These are phyloP conservation scores for Sphagnum fallax DNA, from an alignment of 228 moss, liverwort and hornwort genomes.

Conservation along the genomic window DNA sequence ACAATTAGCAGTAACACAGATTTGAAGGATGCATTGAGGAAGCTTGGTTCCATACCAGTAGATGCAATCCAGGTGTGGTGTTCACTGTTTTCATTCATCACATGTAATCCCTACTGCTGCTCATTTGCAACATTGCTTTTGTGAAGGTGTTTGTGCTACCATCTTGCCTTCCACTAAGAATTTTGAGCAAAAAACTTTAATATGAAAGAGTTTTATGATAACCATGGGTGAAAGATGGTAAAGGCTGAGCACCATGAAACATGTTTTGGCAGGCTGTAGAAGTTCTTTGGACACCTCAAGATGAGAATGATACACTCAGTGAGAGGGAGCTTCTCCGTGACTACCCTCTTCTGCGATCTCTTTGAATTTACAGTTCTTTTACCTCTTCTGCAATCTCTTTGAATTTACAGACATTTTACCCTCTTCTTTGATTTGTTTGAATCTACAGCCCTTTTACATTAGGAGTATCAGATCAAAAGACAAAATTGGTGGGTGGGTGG, in stretches of 20 bases:
- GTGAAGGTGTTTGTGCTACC: neutral
- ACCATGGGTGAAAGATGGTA: neutral
- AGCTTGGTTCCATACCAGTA: constrained; percentile 67
- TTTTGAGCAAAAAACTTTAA: neutral
- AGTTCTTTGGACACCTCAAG: constrained; percentile 92
- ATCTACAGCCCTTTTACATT: constrained; percentile 13
- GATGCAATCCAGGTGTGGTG: constrained; percentile 63
- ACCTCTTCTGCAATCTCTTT: neutral
- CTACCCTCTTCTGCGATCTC: constrained; percentile 80
- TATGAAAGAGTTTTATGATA: neutral
- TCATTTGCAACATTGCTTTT: neutral
- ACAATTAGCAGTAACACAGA: constrained; percentile 67
- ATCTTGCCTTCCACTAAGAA: neutral
- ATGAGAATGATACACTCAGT: constrained; percentile 71
- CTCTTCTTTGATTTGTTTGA: constrained; percentile 14
- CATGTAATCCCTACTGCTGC: neutral
- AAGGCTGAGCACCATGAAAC: neutral
- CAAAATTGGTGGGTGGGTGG: constrained; percentile 1
- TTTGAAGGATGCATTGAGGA: constrained; percentile 54
- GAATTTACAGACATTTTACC: constrained; percentile 15
- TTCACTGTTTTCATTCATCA: neutral
- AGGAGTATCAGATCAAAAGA: constrained; percentile 3
- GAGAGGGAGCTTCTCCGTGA: constrained; percentile 85
- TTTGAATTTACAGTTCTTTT: constrained; percentile 18
- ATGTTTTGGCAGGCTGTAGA: constrained; percentile 46